These are phyloP conservation scores for Lachnellula subtilissima DNA, from an alignment of 2,329 filamentous ascomycete species.

Conservation along the genomic window DNA sequence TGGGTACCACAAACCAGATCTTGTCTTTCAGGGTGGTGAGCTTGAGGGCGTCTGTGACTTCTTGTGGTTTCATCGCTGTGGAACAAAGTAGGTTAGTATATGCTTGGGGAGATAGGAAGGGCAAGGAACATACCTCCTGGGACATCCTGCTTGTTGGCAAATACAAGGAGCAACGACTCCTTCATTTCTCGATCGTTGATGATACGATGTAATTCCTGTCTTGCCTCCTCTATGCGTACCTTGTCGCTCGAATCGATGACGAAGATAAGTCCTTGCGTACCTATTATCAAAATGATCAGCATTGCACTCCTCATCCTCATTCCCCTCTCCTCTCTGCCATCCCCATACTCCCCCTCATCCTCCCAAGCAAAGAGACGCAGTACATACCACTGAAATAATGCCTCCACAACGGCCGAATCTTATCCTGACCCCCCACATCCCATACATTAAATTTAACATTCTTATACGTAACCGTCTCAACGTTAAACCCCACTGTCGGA, in stretches of 20 bases:
- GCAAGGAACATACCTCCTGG: conserved; percentile 56
- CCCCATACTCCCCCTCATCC: too few relatives aligned
- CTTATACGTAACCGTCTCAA: conserved; percentile 98
- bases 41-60: conserved; percentile 73
- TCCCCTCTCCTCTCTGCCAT: conserved; percentile 45
- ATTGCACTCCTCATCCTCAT: conserved; percentile 46
- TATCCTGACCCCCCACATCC: conserved; percentile 98
- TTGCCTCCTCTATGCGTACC: conserved; percentile 85
- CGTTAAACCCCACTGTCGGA: conserved; percentile 98
- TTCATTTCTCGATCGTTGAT: conserved; percentile 98
- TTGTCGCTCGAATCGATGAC: conserved; percentile 95
- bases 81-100: conserved; percentile 3
- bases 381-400: conserved; percentile 83
- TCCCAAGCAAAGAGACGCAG: not conserved
- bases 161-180: conserved; percentile 88
- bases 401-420: conserved; percentile 94
- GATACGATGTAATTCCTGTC: conserved; percentile 91
- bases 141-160: conserved; percentile 99
- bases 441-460: conserved; percentile 99
- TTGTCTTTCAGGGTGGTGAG: conserved; percentile 75
- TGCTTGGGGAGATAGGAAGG: not conserved
- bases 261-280: conserved; percentile 97
- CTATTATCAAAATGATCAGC: conserved; percentile 39
- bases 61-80: conserved; percentile 72
- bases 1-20: conserved; percentile 80